Evolutionary conservation across 345 rosid species (phyloP).

Genomic region (Eucalyptus cloeziana): DNA sequence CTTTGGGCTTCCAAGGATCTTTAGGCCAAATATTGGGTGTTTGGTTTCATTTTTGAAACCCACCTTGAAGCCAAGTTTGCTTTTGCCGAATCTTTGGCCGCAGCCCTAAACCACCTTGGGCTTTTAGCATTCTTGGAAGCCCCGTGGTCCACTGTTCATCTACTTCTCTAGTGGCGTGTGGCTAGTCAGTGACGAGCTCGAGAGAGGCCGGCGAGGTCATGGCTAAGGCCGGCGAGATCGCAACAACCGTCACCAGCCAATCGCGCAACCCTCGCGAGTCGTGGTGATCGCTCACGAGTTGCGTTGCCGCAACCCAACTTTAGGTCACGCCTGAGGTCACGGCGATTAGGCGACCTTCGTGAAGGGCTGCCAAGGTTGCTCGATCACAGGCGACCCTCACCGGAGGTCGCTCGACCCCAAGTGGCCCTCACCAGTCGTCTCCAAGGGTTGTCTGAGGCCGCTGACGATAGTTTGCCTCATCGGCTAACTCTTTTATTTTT

Average conservation of each 20-base stretch:
- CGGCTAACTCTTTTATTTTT: too few species aligned
- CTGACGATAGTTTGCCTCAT: rapidly evolving
- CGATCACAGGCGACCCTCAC: rapidly evolving
- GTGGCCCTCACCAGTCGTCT: rapidly evolving
- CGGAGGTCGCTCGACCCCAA: rapidly evolving
- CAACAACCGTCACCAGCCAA: rapidly evolving
- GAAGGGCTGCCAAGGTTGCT: rapidly evolving
- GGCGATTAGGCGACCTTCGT: rapidly evolving
- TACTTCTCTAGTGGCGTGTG: too few species aligned
- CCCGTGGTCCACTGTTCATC: rapidly evolving
- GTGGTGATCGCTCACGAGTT: rapidly evolving
- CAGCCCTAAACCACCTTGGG: rapidly evolving
- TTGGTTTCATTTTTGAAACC: too few species aligned
- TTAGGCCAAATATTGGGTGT: too few species aligned
- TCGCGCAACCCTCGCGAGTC: too few species aligned
- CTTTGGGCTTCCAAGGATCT: too few species aligned
- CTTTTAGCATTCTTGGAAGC: rapidly evolving
- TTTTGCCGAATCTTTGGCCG: too few species aligned
- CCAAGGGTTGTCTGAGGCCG: rapidly evolving
- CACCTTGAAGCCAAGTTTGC: rapidly evolving
- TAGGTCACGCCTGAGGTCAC: rapidly evolving
- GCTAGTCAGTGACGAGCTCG: rapidly evolving
- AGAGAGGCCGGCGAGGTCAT: rapidly evolving
- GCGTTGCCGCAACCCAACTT: rapidly evolving
- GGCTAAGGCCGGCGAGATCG: too few species aligned